These are phyloP conservation scores for Astragalus membranaceus DNA, from an alignment of 306 rosid genomes.

Conservation along the genomic window DNA sequence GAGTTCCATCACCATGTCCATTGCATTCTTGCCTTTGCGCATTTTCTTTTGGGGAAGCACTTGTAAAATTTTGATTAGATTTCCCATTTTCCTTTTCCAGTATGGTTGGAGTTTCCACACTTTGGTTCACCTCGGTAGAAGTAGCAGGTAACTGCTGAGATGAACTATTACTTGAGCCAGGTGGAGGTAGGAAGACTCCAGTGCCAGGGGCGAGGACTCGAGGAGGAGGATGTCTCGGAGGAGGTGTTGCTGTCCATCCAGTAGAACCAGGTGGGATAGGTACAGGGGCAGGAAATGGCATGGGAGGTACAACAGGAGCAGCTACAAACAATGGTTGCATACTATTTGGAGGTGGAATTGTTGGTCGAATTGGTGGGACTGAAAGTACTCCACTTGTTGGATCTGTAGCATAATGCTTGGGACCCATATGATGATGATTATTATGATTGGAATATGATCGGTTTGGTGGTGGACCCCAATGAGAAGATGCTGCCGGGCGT, in stretches of 20 bases:
- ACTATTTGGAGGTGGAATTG: conserved; percentile 56
- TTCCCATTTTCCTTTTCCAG: conserved; percentile 57
- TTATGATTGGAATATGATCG: conserved; percentile 63
- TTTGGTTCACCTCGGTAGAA: conserved; percentile 31
- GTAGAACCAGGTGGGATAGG: conserved; percentile 56
- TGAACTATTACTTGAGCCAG: conserved; percentile 64
- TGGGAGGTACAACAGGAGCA: conserved; percentile 44
- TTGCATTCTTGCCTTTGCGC: conserved; percentile 51
- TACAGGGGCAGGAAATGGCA: conserved; percentile 67
- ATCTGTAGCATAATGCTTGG: conserved; percentile 52
- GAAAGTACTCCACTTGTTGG: conserved; percentile 60
- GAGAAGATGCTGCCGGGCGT: conserved; percentile 37
- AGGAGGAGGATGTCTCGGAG: conserved; percentile 76
- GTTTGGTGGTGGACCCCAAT: conserved; percentile 68
- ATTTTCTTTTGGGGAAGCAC: conserved; percentile 38
- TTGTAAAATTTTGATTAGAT: conserved; percentile 23
- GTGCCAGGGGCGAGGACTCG: conserved; percentile 73
- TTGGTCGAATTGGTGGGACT: conserved; percentile 55
- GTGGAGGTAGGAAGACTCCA: conserved; percentile 95
- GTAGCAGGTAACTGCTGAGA: conserved; percentile 33
- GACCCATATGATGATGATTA: conserved; percentile 55
- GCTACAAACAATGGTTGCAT: conserved; percentile 64
- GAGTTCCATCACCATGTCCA: conserved; percentile 41
- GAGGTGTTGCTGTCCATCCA: conserved; percentile 65
- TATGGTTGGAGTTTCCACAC: conserved; percentile 30